Evolutionary conservation across 257 asterid genomes (phyloP).

Genomic region (Solanum arcanum): DNA sequence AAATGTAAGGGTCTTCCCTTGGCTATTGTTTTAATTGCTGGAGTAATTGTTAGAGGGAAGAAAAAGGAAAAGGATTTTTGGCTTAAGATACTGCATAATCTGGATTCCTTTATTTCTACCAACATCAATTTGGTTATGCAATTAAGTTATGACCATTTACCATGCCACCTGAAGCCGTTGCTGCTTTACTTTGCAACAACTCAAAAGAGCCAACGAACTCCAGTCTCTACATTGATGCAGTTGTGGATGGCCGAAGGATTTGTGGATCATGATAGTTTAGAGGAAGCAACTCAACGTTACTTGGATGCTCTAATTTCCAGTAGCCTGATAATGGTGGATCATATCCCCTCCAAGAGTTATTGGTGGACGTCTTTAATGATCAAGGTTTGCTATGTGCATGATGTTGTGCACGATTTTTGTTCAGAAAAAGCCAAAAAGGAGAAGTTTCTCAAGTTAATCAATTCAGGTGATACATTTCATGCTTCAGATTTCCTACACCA

Average conservation of each 20-base stretch:
- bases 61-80: not conserved
- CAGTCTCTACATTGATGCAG: not conserved
- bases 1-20: slow-evolving; percentile 10
- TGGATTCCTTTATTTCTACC: not conserved
- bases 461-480: not conserved
- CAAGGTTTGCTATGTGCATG: slow-evolving; percentile 5
- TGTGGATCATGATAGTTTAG: not conserved
- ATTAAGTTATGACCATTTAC: slow-evolving; percentile 17
- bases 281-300: not conserved
- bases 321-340: not conserved
- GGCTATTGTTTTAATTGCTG: not conserved
- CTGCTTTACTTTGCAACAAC: slow-evolving; percentile 18
- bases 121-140: not conserved
- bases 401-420: slow-evolving; percentile 6
- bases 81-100: not conserved
- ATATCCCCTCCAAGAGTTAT: accelerated
- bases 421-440: slow-evolving; percentile 3
- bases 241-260: slow-evolving; percentile 25
- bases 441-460: not conserved
- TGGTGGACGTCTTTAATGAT: too few species aligned
- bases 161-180: slow-evolving; percentile 14
- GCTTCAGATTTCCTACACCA: not conserved
- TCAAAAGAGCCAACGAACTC: slow-evolving; percentile 1
- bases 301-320: slow-evolving; percentile 7
- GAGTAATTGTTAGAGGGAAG: not conserved